Percentiles rank a stretch among this genome's conserved stretches.
Conservation (phyloP, 2,329 filamentous ascomycete genomes). For the Thelonectria rubi region DNA sequence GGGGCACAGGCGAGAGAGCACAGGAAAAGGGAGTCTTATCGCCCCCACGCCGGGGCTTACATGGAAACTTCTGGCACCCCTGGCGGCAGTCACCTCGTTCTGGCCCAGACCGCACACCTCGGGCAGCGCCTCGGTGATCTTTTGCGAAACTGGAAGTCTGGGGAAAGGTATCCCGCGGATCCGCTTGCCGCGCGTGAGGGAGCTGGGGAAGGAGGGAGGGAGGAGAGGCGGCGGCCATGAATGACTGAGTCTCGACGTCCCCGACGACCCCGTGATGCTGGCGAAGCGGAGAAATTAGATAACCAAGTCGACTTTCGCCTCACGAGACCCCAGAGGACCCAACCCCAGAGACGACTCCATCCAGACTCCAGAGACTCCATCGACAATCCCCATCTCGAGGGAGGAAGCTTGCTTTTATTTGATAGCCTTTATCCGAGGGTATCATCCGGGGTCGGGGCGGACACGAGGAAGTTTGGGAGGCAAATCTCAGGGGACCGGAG, state of each 20-base stretch:
- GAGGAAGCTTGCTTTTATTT: slow-evolving; percentile 7
- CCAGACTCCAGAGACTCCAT: slow-evolving; percentile 1
- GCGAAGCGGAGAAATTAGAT: slow-evolving; percentile 18
- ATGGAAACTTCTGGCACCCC: slow-evolving; percentile 28
- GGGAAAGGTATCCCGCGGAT: slow-evolving; percentile 35
- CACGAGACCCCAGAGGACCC: slow-evolving; percentile 5
- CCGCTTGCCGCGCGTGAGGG: slow-evolving; percentile 26
- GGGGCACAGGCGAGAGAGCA: slow-evolving; percentile 33
- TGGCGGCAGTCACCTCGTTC: slow-evolving; percentile 25
- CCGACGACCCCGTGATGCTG: slow-evolving; percentile 9
- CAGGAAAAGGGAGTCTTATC: slow-evolving; percentile 29
- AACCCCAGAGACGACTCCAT: slow-evolving; percentile 28
- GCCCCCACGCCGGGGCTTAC: slow-evolving; percentile 30
- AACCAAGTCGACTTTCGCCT: slow-evolving; percentile 4
- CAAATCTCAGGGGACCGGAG: slow-evolving; percentile 27
- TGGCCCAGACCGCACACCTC: slow-evolving; percentile 17
- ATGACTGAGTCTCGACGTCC: slow-evolving; percentile 27
- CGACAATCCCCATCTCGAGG: slow-evolving; percentile 3
- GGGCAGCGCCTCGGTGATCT: slow-evolving; percentile 15
- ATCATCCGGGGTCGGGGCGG: slow-evolving; percentile 34
- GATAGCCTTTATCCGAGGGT: slow-evolving; percentile 29
- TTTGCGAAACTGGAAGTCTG: slow-evolving; percentile 34
- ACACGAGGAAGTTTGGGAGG: slow-evolving; percentile 35
- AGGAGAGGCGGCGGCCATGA: slow-evolving; percentile 18
- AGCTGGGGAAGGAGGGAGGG: slow-evolving; percentile 5